Evolutionary conservation across 495 filamentous ascomycete species (phyloP), one percentile per base, ranked within the genome.

Genomic region (Tricharina praecox): DNA sequence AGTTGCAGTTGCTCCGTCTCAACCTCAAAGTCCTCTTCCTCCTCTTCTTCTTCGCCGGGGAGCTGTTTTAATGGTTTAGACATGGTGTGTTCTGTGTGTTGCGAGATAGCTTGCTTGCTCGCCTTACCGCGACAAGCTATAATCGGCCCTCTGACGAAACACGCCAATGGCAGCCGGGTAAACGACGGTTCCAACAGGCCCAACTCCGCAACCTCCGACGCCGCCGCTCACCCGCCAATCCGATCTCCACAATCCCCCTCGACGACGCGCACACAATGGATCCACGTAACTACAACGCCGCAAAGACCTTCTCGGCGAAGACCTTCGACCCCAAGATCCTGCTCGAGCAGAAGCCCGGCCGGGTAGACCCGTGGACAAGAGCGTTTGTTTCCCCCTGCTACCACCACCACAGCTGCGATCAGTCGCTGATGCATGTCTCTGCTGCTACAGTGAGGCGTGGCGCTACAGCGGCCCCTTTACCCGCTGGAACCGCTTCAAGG

Each of bases 391-490:
- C 19, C 23, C 30, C 45, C 42, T 26, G 7, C 45, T 34, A 50
- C 48, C 46, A 46, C 21, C 23, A 26, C 13, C 16, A 51, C 52
- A 37, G 11, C 39, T 46, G 51, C 7, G 21, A 16, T 56, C 13
- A 59, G 40, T 64, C 37, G 37, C 49, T 53, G 26, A 52, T 25
- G 13, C 18, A 13, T 43, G 20, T 40, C n/a, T n/a, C n/a, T n/a
- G n/a, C n/a, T n/a, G 2, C 9, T 24, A 33, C 63, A 97, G 90
- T 51, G 90, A 97, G 66, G 70, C 81, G 62, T 97, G 90, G 90
- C 77, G 90, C 57, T 95, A 92, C 69, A 76, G 76, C 39, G 92
- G 87, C 53, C 79, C 76, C 34, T 96, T 95, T 72, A 78, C 77
- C 48, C 75, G 88, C 45, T 81, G 66, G 64, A 88, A 92, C 68